A percentile compares a stretch with the other conserved stretches of the same genome.
phyloP scores from a whole-genome alignment of 2,329 filamentous ascomycete genomes.

The Verticillium nubilum region DNA sequence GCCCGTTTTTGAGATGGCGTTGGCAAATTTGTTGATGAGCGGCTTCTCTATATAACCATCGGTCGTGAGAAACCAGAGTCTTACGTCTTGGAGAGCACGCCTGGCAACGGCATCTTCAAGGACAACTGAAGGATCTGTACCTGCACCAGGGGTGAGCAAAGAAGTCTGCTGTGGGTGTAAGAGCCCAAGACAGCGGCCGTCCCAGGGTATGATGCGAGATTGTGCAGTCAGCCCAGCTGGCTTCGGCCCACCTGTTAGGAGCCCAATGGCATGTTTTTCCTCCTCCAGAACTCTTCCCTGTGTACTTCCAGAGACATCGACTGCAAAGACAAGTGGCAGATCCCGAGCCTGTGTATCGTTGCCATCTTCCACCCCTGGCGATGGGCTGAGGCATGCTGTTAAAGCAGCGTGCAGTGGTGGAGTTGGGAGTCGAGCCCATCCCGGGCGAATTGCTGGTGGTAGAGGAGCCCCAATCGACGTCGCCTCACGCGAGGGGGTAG shows the following conservation, averaged over 20 bases:
- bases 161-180: neutral
- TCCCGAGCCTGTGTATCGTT: neutral
- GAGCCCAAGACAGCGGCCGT: neutral
- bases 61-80: constrained; percentile 17
- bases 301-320: neutral
- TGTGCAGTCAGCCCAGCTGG: neutral
- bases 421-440: neutral
- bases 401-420: neutral
- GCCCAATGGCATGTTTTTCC: neutral
- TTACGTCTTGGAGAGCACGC: neutral
- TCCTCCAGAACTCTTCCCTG: neutral
- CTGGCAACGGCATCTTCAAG: neutral
- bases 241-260: neutral
- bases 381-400: neutral
- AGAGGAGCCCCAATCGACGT: neutral
- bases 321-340: neutral
- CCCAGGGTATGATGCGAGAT: neutral
- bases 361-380: neutral
- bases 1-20: constrained; percentile 5
- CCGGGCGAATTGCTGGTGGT: neutral
- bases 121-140: neutral
- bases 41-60: constrained; percentile 11
- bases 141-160: neutral
- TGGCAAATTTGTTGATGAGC: constrained; percentile 7
- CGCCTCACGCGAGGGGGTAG: neutral